Conservation (phyloP, 2,329 filamentous ascomycete genomes). For the Graphiopsis chlorocephala region DNA sequence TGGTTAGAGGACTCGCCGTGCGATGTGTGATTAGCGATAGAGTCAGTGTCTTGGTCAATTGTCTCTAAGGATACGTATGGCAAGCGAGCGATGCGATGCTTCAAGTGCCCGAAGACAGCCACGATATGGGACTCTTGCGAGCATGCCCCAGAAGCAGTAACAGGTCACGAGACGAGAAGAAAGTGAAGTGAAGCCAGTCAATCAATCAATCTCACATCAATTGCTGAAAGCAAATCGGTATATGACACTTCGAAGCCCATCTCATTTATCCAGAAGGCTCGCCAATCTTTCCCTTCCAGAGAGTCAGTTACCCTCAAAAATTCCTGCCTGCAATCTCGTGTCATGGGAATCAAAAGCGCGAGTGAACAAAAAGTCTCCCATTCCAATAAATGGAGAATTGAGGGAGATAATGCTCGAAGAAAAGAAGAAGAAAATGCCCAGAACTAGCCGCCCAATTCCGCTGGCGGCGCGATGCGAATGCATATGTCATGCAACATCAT, state of each 20-base stretch:
- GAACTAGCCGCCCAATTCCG: not conserved
- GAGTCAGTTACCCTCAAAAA: not conserved
- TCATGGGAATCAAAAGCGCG: constrained; percentile 1
- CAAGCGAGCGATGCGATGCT: not conserved
- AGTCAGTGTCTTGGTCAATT: not conserved
- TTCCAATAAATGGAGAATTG: not conserved
- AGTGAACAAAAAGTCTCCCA: not conserved
- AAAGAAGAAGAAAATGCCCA: not conserved
- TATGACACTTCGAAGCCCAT: not conserved
- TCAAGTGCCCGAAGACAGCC: not conserved
- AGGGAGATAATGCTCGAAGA: not conserved
- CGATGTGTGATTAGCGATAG: not conserved
- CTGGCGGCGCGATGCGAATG: not conserved
- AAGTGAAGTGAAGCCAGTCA: not conserved
- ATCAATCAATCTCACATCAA: not conserved
- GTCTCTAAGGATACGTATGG: not conserved
- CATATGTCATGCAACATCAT: not conserved
- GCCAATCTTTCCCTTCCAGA: not conserved
- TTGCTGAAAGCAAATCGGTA: not conserved
- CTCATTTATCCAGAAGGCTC: not conserved
- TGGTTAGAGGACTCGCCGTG: not conserved
- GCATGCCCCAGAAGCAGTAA: not conserved
- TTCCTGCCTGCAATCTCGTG: not conserved
- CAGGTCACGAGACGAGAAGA: not conserved
- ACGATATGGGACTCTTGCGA: not conserved